Base-by-base conservation (phyloP, 2,329 filamentous ascomycete species). In the Nemania abortiva region DNA sequence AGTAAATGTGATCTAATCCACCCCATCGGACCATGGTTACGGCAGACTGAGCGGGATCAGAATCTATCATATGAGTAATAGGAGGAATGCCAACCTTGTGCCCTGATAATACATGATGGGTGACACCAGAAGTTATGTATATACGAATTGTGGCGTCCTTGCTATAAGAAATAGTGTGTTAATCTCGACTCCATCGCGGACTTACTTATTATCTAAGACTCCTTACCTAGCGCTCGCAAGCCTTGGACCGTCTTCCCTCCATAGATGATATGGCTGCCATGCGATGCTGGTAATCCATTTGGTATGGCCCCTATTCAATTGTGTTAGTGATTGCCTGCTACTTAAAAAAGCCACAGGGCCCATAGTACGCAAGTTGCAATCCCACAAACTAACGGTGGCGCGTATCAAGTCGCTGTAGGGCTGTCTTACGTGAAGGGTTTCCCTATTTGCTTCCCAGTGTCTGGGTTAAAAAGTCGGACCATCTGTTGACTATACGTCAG, bases 21-120 rank as follows among this genome's bases (percentile, higher is more conserved):
- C 96, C 96, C 96, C 96, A 99, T 74, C 91, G 91, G 3, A 98
- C 94, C 79, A 95, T 98, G 54, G 92, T 94, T 18, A 98, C 93
- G 56, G 90, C 93, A 53, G 90, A 91, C 82, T 94, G 11, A 13
- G n/a, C n/a, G 22, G 2, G 4, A 61, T 71, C 15, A 71, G 56
- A 65, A 65, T 56, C 10, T 49, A 9, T 22, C 22, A 54, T 2
- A 27, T 5, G 4, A 18, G 1, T 49, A 49, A 7, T 42, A n/a
- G 18, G n/a, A 49, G 37, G 24, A 64, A 54, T 37, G 61, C 73
- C 64, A 71, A 77, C 75, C 64, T 75, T 96, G 84, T 99, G 96
- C 2, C 95, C 95, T 5, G 91, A 92, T 31, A 98, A 85, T 2
- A 95, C 92, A 75, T 92, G 90, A 76, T 98, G 94, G 1, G 92